Base-by-base conservation (phyloP, 768 basidiomycete species). In the Mycena olivaceomarginata region DNA sequence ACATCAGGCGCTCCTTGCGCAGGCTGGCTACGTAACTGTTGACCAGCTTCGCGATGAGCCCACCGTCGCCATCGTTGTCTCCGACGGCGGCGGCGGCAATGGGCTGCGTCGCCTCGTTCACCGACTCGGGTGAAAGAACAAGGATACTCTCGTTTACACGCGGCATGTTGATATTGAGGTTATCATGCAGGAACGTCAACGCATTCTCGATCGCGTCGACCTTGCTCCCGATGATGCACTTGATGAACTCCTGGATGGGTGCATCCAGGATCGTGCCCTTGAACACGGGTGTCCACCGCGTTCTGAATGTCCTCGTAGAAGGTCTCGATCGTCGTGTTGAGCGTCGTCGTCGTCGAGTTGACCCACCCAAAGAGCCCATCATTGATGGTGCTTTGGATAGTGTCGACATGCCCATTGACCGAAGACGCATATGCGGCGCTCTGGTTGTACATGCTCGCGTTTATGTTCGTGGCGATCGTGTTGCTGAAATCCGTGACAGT, bases 331-430 rank as follows among this genome's bases (percentile, higher is more conserved):
- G 98, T 98, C 80, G 88, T 87, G 84, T 99, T 99, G 69, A 99
- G 90, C 8, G 94, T 93, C 5, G 92, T 93, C 1, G 97, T 98
- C 10, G 98, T 98, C 20, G 89, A 91, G 81, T 99, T 97, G 65
- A 99, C 94, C 98, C 98, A 99, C 12, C 97, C 97, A 77, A 99
- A 98, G 62, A 99, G 86, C 37, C 95, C 95, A 53, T 96, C 87
- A 83, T 99, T 96, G 85, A 99, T 92, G 8, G 92, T 91, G 51
- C 87, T 88, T 86, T 99, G 96, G 65, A 96, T 89, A 45, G 80
- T 80, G 65, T 92, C 90, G 25, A 99, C 92, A 41, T 92, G 94
- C 22, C 81, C 81, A 79, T 99, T 99, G 82, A 97, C 89, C 43
- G 89, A 89, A n/a, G 84, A 88, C 5, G 98, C 97, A 79, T 98